These are phyloP conservation scores for Ogataea pignaliae DNA, from an alignment of 805 yeast species.

Conservation along the genomic window DNA sequence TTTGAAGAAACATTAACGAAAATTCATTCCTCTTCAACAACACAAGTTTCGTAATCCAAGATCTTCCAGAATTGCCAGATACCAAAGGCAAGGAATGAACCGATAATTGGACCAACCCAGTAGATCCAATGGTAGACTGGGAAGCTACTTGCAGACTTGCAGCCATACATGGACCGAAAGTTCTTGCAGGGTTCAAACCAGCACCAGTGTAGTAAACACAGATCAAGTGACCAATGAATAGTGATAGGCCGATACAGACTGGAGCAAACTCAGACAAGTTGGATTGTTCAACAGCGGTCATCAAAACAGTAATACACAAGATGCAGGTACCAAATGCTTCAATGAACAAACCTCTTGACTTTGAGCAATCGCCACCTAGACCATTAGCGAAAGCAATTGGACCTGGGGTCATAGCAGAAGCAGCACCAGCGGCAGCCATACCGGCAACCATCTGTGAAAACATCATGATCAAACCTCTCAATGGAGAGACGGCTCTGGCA, in stretches of 20 bases:
- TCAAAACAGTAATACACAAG: conserved; percentile 70
- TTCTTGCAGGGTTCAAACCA: conserved; percentile 88
- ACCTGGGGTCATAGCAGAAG: conserved; percentile 82
- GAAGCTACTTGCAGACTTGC: conserved; percentile 64
- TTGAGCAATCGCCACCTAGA: conserved; percentile 68
- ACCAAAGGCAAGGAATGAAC: conserved; percentile 60
- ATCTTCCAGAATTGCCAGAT: conserved; percentile 64
- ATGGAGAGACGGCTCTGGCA: conserved; percentile 68
- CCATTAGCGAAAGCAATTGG: conserved; percentile 63
- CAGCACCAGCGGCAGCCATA: conserved; percentile 91
- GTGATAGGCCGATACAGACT: conserved; percentile 74
- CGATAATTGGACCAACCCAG: conserved; percentile 85
- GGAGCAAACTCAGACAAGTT: conserved; percentile 77
- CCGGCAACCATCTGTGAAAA: conserved; percentile 75
- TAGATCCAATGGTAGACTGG: conserved; percentile 87
- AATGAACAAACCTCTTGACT: conserved; percentile 69
- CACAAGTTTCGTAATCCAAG: conserved; percentile 60
- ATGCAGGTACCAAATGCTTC: conserved; percentile 78
- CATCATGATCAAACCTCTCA: conserved; percentile 64
- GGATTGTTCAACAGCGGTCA: conserved; percentile 81
- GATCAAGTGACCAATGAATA: conserved; percentile 77
- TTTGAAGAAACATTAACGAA: background rate
- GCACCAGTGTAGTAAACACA: conserved; percentile 86
- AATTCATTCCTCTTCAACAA: conserved; percentile 19
- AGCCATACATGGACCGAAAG: conserved; percentile 80